Base-by-base conservation (phyloP, 768 basidiomycete genomes). In the Coprinopsis marcescibilis region DNA sequence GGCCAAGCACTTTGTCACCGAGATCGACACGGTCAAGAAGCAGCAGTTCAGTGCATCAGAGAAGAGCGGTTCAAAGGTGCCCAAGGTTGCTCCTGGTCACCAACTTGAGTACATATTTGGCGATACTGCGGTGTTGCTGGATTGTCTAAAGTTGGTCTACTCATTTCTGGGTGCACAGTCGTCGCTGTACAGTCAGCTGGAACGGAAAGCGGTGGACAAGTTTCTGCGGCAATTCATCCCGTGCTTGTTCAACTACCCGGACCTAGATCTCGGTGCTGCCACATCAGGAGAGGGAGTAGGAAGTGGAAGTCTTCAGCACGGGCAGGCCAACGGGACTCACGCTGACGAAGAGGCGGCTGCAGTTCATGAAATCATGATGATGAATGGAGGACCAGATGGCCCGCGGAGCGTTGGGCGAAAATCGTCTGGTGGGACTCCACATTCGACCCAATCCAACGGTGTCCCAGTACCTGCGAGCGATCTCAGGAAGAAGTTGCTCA, bases 161-260 rank as follows among this genome's bases (percentile, higher is more conserved):
- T 82, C 84, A 12, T 97, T 89, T 70, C 75, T 99, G 55, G 95
- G 97, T 57, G 89, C 86, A 60, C 85, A 86, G 38, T 81, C 83
- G 55, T 78, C 75, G 13, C 77, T 79, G 48, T 89, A 89, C 64
- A 85, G 81, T 49, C 65, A 75, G 2, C 71, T 74, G 43, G 95
- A 98, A 67, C 80, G 91, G 36, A 80, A 87, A 36, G 73, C 77
- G 24, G 81, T 97, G 33, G 96, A 97, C 60, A 74, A 75, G 39
- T 94, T 94, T 66, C 70, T 99, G 25, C 79, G 88, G 27, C 70
- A 77, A 8, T 93, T 98, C 62, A 72, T 97, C 38, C 91, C 93
- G 8, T 66, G 82, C 26, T 70, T 98, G 24, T 91, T 83, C 72
- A 85, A 73, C 77, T 75, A 73, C 61, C 75, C 76, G 34, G 72